Evolutionary conservation across 1,284 basidiomycete species (phyloP).

Genomic region (Ganoderma multipileum): DNA sequence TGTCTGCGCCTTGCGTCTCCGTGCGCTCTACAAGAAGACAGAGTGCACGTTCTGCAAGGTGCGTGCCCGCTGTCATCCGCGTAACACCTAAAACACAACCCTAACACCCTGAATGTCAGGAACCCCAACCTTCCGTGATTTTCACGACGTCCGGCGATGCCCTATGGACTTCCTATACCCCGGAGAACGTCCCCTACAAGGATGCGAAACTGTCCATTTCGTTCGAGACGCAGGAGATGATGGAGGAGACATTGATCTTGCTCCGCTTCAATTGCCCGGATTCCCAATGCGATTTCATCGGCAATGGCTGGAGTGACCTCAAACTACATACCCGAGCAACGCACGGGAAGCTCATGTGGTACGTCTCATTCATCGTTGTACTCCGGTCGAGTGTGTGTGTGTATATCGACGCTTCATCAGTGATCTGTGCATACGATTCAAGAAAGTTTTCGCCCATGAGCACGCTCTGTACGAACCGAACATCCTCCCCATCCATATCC

Average conservation of each 20-base stretch:
- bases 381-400: not conserved
- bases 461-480: conserved; percentile 84
- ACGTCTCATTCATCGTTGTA: conserved; percentile 37
- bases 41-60: conserved; percentile 99
- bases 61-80: conserved; percentile 27
- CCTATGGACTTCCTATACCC: conserved; percentile 67
- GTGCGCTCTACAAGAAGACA: conserved; percentile 92
- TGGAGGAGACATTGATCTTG: conserved; percentile 93
- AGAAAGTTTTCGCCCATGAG: conserved; percentile 97
- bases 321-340: conserved; percentile 79
- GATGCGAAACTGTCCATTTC: conserved; percentile 83
- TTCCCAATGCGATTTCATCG: conserved; percentile 82
- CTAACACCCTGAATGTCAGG: conserved; percentile 49
- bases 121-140: conserved; percentile 80
- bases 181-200: conserved; percentile 65
- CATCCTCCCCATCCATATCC: conserved; percentile 80
- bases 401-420: conserved; percentile 45
- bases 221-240: conserved; percentile 94
- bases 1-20: conserved; percentile 89
- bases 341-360: conserved; percentile 89
- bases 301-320: conserved; percentile 88
- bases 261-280: conserved; percentile 91
- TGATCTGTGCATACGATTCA: conserved; percentile 87
- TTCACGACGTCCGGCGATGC: conserved; percentile 80
- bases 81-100: conserved; percentile 4